phyloP scores from a whole-genome alignment of 2,329 filamentous ascomycete species.

The Pyrenophora graminea region DNA sequence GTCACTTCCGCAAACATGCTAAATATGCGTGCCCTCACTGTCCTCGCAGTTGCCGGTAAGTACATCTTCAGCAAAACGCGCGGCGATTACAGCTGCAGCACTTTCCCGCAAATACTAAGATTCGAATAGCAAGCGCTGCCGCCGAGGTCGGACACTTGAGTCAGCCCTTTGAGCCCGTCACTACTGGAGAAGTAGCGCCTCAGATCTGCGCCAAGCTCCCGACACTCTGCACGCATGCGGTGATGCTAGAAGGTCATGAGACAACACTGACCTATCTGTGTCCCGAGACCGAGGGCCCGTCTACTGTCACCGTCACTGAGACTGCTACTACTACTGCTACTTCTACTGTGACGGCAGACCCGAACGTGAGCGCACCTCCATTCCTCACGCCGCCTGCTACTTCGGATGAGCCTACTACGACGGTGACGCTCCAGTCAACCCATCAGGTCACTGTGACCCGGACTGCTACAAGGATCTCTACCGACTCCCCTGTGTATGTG shows the following conservation, averaged over 20 bases:
- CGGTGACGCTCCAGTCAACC: constrained; percentile 23
- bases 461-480: not conserved
- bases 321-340: constrained; percentile 27
- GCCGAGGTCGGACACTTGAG: constrained; percentile 11
- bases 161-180: constrained; percentile 6
- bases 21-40: constrained; percentile 11
- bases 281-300: constrained; percentile 12
- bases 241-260: constrained; percentile 18
- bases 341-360: constrained; percentile 3
- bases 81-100: not conserved
- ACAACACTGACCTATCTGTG: constrained; percentile 32
- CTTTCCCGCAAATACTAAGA: not conserved
- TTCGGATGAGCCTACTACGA: constrained; percentile 11
- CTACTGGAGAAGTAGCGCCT: constrained; percentile 7
- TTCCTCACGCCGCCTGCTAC: not conserved
- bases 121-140: constrained; percentile 10
- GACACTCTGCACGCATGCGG: constrained; percentile 28
- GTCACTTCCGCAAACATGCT: constrained; percentile 8
- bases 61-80: not conserved
- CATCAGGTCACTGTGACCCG: constrained; percentile 3
- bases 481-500: not conserved
- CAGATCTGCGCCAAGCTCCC: constrained; percentile 19
- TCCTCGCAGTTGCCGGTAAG: constrained; percentile 19
- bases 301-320: constrained; percentile 24
- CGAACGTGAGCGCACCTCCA: not conserved